Base-by-base conservation (phyloP, 1,284 basidiomycete genomes). In the Ganoderma lingzhi region DNA sequence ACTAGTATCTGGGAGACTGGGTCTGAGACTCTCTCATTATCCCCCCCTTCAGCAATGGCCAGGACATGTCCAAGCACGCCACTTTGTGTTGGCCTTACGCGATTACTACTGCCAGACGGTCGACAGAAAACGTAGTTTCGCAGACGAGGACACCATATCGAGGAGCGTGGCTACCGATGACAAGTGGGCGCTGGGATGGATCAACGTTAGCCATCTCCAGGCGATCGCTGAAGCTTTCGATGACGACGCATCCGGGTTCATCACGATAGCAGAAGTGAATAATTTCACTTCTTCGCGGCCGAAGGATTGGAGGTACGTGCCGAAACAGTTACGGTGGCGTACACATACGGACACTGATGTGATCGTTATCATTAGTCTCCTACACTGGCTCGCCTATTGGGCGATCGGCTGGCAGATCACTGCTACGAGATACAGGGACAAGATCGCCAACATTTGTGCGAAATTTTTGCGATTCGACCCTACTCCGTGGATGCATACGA, bases 171-270 rank as follows among this genome's bases (percentile, higher is more conserved):
- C 42, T 32, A 44, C 48, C 9, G 64, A 67, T 8, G 82, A 84
- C 63, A 71, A 72, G 0, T 87, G 85, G 86, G 81, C 85, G 0
- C 69, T 84, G 23, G 75, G 81, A 8, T 84, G 83, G 70, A 80
- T 87, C 66, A 82, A 80, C 53, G 72, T 82, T 5, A 74, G 75
- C 10, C 80, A 82, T 62, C 73, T 86, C 6, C 85, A 84, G 65
- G 79, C 82, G 2, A 82, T 86, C 64, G 68, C 78, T 15, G 85
- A 88, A 68, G 85, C 85, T 0, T 80, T 86, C 23, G 85, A 86
- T 67, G 84, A 87, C 60, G 86, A 44, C 82, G 37, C 14, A 77
- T 87, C 17, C 79, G 80, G n/a, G n/a, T n/a, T n/a, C n/a, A n/a
- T n/a, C n/a, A n/a, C n/a, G n/a, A n/a, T n/a, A n/a, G n/a, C n/a